A percentile compares a stretch with the other conserved stretches of the same genome.
Conservation (phyloP, 1,284 basidiomycete species). For the Apiotrichum brassicae region DNA sequence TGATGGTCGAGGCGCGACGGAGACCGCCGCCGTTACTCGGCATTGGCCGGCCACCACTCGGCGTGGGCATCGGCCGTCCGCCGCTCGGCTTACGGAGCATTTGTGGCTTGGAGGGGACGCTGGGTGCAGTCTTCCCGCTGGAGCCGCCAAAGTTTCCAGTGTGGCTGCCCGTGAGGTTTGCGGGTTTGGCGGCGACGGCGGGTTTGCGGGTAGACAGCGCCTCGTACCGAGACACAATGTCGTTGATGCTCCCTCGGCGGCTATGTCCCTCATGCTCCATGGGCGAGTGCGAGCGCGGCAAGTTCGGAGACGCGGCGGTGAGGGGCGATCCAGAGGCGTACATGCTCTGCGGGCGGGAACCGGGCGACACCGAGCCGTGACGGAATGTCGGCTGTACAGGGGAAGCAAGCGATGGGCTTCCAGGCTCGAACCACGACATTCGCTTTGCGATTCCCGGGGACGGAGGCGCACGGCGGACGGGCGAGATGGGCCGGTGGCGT, state of each 20-base stretch:
- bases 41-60: background rate
- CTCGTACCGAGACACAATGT: conserved; percentile 40
- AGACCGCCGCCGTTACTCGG: background rate
- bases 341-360: conserved; percentile 8
- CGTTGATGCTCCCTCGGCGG: conserved; percentile 41
- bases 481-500: conserved; percentile 2
- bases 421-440: conserved; percentile 10
- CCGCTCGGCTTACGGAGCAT: conserved; percentile 21
- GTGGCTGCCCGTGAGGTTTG: background rate
- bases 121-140: conserved; percentile 17
- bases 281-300: conserved; percentile 1
- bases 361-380: background rate
- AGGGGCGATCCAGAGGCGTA: background rate
- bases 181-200: background rate
- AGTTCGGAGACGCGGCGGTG: no score
- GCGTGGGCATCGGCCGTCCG: conserved; percentile 1
- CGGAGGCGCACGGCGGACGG: background rate
- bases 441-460: conserved; percentile 9
- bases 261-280: conserved; percentile 13
- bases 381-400: no score
- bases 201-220: conserved; percentile 11
- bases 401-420: background rate
- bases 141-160: background rate
- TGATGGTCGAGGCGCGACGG: background rate
- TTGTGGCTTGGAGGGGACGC: conserved; percentile 28